Base-by-base conservation (phyloP, 2,329 filamentous ascomycete genomes). In the Neonectria ditissima region DNA sequence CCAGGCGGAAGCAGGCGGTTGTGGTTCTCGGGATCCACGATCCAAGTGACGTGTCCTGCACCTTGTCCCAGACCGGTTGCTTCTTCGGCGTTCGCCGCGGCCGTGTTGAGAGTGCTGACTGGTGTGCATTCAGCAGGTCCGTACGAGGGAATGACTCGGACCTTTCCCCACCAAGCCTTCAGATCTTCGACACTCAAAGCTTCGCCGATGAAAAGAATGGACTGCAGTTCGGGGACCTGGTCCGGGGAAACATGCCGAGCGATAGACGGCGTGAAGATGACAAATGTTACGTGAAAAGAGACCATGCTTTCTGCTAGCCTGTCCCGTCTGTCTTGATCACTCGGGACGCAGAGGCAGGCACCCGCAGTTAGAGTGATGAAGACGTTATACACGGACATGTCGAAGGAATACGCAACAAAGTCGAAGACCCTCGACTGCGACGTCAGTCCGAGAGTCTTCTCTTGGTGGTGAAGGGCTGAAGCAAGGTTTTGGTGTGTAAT, bases 291-390 rank as follows among this genome's bases (percentile, higher is more conserved):
- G n/a, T 8, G 37, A 9, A 18, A 20, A 1, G 37, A 3, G 8
- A n/a, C n/a, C n/a, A 41, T 41, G n/a, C 37, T 41, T n/a, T 41
- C 37, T 11, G 37, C 37, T 11, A 20, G 2, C 37, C 37, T 41
- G 4, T 58, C 66, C 48, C 58, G 54, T n/a, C 78, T 75, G 7
- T 81, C 72, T 1, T 75, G 71, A 16, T 82, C 78, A 1, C 75
- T 77, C 0, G 80, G 78, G 1, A 82, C 71, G 26, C 80, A 81
- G 0, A 82, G 65, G 24, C 77, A 79, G 4, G 77, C 80, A n/a
- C 81, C 81, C 5, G 70, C 59, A n/a, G 75, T 66, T 1, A 82
- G 73, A 1, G 80, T 75, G 0, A 74, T 77, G 16, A 80, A 74
- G 43, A 80, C 75, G 44, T 80, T 76, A 28, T 71, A 69, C 0